Conservation (phyloP, 228 moss, liverwort and hornwort species). For the Sphagnum fallax region DNA sequence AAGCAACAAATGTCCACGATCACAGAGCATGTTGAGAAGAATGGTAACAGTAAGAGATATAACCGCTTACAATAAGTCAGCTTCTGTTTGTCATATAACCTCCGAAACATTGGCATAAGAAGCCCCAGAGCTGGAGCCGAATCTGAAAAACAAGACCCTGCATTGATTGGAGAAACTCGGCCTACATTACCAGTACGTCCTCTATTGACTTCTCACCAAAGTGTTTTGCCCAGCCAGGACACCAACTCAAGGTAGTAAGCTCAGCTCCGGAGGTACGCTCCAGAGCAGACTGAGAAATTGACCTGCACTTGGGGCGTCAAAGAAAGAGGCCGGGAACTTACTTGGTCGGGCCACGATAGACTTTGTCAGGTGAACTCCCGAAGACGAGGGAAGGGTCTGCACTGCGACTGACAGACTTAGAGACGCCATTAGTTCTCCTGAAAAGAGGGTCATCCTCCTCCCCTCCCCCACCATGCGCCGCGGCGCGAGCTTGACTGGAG, state of each 20-base stretch:
- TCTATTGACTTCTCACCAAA: not conserved
- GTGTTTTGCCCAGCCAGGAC: no score
- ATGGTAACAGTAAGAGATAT: no score
- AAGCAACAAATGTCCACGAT: no score
- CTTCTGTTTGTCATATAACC: no score
- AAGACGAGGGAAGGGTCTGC: slow-evolving; percentile 18
- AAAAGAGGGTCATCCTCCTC: slow-evolving; percentile 27
- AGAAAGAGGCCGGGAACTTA: slow-evolving; percentile 3
- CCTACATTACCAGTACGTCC: not conserved
- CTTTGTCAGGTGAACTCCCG: slow-evolving; percentile 49
- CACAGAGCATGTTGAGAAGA: no score
- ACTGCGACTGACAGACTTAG: slow-evolving; percentile 25
- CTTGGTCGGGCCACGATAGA: slow-evolving; percentile 59
- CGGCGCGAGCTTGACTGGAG: slow-evolving; percentile 17
- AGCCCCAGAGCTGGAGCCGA: no score
- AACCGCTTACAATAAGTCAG: no score
- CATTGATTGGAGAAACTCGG: not conserved
- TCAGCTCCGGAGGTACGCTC: not conserved
- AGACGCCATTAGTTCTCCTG: slow-evolving; percentile 13
- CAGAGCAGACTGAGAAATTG: not conserved
- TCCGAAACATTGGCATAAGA: no score
- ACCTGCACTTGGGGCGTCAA: not conserved
- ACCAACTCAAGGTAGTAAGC: no score
- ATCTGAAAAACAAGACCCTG: not conserved
- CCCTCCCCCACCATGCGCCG: slow-evolving; percentile 32